phyloP scores from a whole-genome alignment of 2,329 filamentous ascomycete genomes.

The Talaromyces funiculosus region DNA sequence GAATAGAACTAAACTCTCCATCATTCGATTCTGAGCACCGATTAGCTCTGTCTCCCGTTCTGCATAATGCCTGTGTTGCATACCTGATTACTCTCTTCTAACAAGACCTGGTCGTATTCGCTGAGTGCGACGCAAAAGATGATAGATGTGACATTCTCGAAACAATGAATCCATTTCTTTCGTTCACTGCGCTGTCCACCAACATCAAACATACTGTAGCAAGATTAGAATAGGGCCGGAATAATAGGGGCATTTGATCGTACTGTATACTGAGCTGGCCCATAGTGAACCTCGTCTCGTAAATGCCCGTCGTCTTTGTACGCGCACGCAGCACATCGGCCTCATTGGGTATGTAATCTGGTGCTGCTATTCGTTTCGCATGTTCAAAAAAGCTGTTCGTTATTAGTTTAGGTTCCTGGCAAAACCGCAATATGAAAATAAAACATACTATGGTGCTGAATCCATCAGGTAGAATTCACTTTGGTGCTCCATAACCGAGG shows the following conservation, averaged over 20 bases:
- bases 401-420: conserved; percentile 16
- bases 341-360: conserved; percentile 86
- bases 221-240: background rate
- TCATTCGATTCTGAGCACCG: conserved; percentile 84
- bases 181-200: conserved; percentile 94
- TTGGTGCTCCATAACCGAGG: conserved; percentile 81
- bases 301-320: conserved; percentile 98
- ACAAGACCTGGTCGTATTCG: conserved; percentile 94
- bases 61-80: conserved; percentile 22
- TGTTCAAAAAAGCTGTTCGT: conserved; percentile 87
- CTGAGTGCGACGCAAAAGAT: conserved; percentile 98
- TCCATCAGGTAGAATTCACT: conserved; percentile 99
- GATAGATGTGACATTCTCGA: conserved; percentile 98
- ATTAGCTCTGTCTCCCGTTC: conserved; percentile 12
- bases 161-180: conserved; percentile 99
- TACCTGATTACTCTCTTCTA: conserved; percentile 97
- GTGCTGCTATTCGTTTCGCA: conserved; percentile 72
- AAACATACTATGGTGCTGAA: conserved; percentile 86
- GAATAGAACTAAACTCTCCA: conserved; percentile 93
- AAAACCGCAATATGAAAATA: background rate
- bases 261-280: conserved; percentile 98
- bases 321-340: conserved; percentile 90
- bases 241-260: conserved; percentile 34
- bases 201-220: conserved; percentile 91
- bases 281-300: conserved; percentile 98